phyloP scores from a whole-genome alignment of 192 early-diverging fungal species.

The Dispira simplex region DNA sequence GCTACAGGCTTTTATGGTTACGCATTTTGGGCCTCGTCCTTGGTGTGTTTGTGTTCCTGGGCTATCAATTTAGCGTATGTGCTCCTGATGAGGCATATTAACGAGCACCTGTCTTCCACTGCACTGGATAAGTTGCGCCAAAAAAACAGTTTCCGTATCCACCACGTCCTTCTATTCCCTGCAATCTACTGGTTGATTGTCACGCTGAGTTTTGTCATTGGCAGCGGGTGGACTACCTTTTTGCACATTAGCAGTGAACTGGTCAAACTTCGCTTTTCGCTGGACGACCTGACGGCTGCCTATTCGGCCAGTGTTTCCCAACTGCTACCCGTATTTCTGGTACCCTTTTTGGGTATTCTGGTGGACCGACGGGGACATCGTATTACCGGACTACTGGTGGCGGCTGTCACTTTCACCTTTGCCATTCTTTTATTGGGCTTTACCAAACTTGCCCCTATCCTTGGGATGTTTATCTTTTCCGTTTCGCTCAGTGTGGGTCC shows the following conservation, averaged over 20 bases:
- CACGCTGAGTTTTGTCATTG: conserved; percentile 36
- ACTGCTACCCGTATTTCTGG: conserved; percentile 46
- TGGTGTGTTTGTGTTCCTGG: conserved; percentile 50
- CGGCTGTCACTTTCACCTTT: conserved; percentile 19
- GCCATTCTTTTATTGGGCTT: conserved; percentile 34
- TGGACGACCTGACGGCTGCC: conserved; percentile 40
- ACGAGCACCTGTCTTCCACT: conserved; percentile 13
- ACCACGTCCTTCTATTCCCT: conserved; percentile 36
- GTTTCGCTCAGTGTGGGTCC: conserved; percentile 43
- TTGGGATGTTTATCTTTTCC: conserved; percentile 38
- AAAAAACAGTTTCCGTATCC: conserved; percentile 37
- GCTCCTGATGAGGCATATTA: conserved; percentile 28
- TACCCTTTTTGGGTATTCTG: conserved; percentile 54
- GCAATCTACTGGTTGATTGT: conserved; percentile 44
- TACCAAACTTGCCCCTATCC: conserved; percentile 31
- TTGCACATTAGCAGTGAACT: conserved; percentile 57
- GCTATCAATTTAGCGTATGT: conserved; percentile 52
- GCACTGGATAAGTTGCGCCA: conserved; percentile 23
- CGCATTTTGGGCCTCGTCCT: conserved; percentile 40
- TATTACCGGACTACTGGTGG: conserved; percentile 25
- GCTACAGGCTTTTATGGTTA: conserved; percentile 18
- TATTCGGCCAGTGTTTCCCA: conserved; percentile 50
- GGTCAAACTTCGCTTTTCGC: conserved; percentile 49
- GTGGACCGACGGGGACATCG: conserved; percentile 50
- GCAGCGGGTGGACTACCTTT: conserved; percentile 47